These are phyloP conservation scores for Powellomyces hirtus DNA, from an alignment of 192 early-diverging fungal genomes.

Conservation along the genomic window DNA sequence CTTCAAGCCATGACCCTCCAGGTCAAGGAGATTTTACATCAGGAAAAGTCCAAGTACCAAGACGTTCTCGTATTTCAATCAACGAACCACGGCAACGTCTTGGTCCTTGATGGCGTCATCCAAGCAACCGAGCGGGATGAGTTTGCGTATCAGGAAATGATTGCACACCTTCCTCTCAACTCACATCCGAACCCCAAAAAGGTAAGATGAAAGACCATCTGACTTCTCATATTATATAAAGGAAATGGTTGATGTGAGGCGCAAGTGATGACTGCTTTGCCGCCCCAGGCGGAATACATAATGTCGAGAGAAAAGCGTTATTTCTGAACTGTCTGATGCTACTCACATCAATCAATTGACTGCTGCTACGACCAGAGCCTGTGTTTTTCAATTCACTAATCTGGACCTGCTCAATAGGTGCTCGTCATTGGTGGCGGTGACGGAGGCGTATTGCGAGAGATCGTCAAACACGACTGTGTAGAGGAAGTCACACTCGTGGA, in stretches of 20 bases:
- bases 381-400: not conserved
- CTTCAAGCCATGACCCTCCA: constrained; percentile 84
- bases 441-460: constrained; percentile 97
- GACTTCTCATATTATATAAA: not conserved
- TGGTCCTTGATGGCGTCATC: constrained; percentile 97
- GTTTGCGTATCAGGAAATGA: constrained; percentile 99
- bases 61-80: constrained; percentile 98
- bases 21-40: constrained; percentile 92
- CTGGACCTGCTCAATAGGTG: constrained; percentile 48
- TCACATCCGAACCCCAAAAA: constrained; percentile 93
- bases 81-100: constrained; percentile 90
- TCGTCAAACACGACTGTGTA: constrained; percentile 94
- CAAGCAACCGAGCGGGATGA: constrained; percentile 98
- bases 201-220: constrained; percentile 39
- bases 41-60: constrained; percentile 92
- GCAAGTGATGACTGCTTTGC: constrained; percentile 59
- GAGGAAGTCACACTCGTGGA: constrained; percentile 92
- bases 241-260: not conserved
- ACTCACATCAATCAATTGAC: not conserved
- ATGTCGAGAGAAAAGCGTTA: constrained; percentile 50
- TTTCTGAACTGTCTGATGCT: constrained; percentile 39
- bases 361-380: not conserved
- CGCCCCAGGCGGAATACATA: constrained; percentile 52
- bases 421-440: constrained; percentile 99
- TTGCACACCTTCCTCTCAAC: constrained; percentile 93